Base-by-base conservation (phyloP, 164 flowering plant genomes). In the Euptelea pleiosperma region DNA sequence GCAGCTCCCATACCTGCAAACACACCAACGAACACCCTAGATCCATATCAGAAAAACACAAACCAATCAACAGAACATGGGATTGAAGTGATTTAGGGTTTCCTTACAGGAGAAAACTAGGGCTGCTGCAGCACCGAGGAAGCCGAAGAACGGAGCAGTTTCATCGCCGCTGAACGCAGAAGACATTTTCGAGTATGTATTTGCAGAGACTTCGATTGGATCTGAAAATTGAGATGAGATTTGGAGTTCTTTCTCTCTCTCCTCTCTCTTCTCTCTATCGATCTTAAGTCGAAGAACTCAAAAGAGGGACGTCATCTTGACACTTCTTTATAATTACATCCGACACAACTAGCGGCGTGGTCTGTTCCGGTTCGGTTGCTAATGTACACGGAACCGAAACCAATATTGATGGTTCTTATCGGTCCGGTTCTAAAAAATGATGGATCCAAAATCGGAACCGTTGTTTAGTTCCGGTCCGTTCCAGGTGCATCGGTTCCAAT, bases 1-100 rank as follows among this genome's bases (percentile, higher is more conserved):
- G 96, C 96, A 10, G 96, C 96, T 68, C 96, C 96, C 96, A 88
- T 88, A 68, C 96, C 92, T 85, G 58, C 55, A 40, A 60, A 28
- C 29, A 6, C 12, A 53, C 8, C 41, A 43, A 35, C 25, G 31
- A 15, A 70, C 22, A 46, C 51, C 19, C 19, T 8, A 60, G 46
- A 55, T 49, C 42, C 28, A 44, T 3, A 42, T 62, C 42, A n/a
- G 50, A 28, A 24, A 5, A 30, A n/a, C n/a, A n/a, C n/a, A n/a
- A n/a, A n/a, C n/a, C n/a, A 26, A 54, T 14, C 21, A 9, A 49
- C 16, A 50, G 25, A 44, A n/a, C 29, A 24, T 18, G 46, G 36
- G 21, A 18, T 15, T 9, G 28, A 16, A 3, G 39, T 42, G 15
- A 10, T 49, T 39, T 15, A 58, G 55, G 55, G 55, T 40, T 58